phyloP scores from a whole-genome alignment of 2,329 filamentous ascomycete genomes.

The Penicillium sp. region DNA sequence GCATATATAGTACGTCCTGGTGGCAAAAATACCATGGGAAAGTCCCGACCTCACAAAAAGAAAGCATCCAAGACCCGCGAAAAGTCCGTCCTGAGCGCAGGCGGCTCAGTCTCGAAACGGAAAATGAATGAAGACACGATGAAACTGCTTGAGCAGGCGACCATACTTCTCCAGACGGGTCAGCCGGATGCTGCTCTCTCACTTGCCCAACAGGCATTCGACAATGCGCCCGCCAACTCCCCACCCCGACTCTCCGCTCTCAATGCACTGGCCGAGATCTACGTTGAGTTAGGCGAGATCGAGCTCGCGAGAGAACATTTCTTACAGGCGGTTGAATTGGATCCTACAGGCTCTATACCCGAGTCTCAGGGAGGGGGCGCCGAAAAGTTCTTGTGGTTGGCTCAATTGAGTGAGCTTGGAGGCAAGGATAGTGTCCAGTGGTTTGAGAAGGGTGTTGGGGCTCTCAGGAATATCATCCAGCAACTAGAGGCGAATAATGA shows the following conservation, averaged over 20 bases:
- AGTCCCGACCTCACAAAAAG: slow-evolving; percentile 56
- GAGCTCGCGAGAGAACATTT: slow-evolving; percentile 76
- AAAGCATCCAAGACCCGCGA: slow-evolving; percentile 46
- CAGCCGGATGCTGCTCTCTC: slow-evolving; percentile 63
- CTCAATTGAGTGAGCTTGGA: slow-evolving; percentile 76
- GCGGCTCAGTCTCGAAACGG: slow-evolving; percentile 46
- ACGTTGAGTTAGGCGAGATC: slow-evolving; percentile 80
- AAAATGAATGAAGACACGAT: slow-evolving; percentile 57
- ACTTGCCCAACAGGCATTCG: slow-evolving; percentile 59
- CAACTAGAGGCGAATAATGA: slow-evolving; percentile 59
- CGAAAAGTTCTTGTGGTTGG: slow-evolving; percentile 94
- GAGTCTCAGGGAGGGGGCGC: slow-evolving; percentile 79
- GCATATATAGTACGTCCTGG: slow-evolving; percentile 18
- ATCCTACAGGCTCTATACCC: slow-evolving; percentile 73
- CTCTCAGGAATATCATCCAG: slow-evolving; percentile 74
- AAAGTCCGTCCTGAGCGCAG: slow-evolving; percentile 51
- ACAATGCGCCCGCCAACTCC: slow-evolving; percentile 38
- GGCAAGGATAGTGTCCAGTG: slow-evolving; percentile 64
- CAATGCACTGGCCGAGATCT: slow-evolving; percentile 79
- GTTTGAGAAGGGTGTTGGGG: slow-evolving; percentile 69
- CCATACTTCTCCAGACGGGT: slow-evolving; percentile 61
- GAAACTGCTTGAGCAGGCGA: slow-evolving; percentile 62
- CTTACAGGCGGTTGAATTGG: slow-evolving; percentile 72
- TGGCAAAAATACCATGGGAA: slow-evolving; percentile 51
- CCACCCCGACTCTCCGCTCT: slow-evolving; percentile 61